phyloP scores from a whole-genome alignment of 140 eudicot genomes.

The Flaveria floridana region DNA sequence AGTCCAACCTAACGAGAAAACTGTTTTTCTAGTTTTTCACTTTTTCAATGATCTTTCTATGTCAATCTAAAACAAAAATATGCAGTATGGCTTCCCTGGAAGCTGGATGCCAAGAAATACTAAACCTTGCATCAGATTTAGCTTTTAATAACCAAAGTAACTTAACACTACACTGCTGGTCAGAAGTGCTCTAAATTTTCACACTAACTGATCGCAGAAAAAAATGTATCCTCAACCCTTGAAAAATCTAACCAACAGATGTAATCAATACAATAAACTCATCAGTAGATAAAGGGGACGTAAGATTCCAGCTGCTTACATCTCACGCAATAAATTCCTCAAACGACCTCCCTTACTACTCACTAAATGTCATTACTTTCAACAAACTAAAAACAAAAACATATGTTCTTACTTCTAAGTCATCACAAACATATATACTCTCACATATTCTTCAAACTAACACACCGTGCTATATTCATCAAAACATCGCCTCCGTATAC shows the following conservation, averaged over 20 bases:
- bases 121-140: neutral
- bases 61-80: neutral
- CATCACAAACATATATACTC: neutral
- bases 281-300: neutral
- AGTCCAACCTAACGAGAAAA: neutral
- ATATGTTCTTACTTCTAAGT: neutral
- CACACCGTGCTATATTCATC: neutral
- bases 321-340: slow-evolving; percentile 5
- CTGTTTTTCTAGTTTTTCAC: neutral
- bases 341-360: neutral
- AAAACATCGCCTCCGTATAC: slow-evolving; percentile 8
- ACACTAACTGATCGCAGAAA: neutral
- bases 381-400: slow-evolving; percentile 7
- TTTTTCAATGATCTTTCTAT: neutral
- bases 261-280: neutral
- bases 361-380: slow-evolving; percentile 3
- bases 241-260: neutral
- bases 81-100: neutral
- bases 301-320: neutral
- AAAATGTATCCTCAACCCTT: neutral
- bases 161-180: neutral
- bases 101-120: slow-evolving; percentile 10
- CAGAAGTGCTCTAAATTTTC: neutral
- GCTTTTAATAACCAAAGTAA: neutral
- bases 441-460: too few species aligned